Percentiles rank a stretch among this genome's conserved stretches.
Conservation (phyloP, 176 grass and related monocot species). For the Juncus effusus region DNA sequence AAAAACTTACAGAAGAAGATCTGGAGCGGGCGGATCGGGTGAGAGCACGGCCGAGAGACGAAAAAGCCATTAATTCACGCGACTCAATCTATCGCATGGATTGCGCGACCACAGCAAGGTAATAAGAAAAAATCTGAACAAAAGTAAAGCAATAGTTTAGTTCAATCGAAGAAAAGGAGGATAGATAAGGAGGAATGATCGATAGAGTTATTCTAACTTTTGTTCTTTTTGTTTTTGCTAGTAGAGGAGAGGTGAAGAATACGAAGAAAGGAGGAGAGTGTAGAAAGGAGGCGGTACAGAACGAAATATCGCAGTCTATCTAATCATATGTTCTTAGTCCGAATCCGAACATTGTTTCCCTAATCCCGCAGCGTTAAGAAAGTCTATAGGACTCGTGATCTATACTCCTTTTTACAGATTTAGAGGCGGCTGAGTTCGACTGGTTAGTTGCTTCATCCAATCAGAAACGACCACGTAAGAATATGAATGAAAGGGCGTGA, state of each 20-base stretch:
- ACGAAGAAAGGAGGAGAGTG: not conserved
- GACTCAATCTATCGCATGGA: constrained; percentile 19
- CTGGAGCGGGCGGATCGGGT: constrained; percentile 57
- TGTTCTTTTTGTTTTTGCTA: not conserved
- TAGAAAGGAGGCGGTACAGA: not conserved
- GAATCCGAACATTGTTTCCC: constrained; percentile 16
- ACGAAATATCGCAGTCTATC: constrained; percentile 13
- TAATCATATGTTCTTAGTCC: too few species aligned
- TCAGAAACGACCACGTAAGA: not conserved
- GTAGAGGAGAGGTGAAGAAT: not conserved
- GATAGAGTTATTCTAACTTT: constrained; percentile 9
- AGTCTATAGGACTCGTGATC: too few species aligned
- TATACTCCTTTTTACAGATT: too few species aligned
- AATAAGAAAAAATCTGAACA: constrained; percentile 3
- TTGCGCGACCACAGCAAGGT: constrained; percentile 20
- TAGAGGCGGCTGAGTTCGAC: too few species aligned
- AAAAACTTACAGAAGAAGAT: constrained; percentile 38
- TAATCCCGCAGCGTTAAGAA: constrained; percentile 12
- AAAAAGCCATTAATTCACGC: constrained; percentile 47
- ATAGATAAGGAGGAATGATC: constrained; percentile 1
- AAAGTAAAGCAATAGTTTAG: not conserved
- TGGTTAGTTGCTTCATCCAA: not conserved
- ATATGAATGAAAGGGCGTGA: too few species aligned
- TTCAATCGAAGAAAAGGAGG: not conserved
- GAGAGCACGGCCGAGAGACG: constrained; percentile 56